phyloP scores from a whole-genome alignment of 805 yeast genomes.

The Yueomyces sinensis region DNA sequence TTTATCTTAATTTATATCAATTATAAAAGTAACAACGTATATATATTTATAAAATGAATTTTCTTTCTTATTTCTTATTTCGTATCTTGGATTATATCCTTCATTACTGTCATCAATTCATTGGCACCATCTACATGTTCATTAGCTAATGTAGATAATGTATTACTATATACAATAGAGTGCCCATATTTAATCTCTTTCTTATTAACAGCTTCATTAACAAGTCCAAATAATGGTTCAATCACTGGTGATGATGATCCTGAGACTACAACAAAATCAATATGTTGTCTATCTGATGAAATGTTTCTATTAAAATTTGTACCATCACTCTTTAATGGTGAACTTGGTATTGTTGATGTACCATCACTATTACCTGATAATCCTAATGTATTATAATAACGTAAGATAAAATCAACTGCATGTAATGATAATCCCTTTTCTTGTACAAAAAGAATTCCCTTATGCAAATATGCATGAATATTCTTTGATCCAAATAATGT shows the following conservation, averaged over 20 bases:
- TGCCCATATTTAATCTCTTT: slow-evolving; percentile 32
- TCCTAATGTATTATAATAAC: slow-evolving; percentile 20
- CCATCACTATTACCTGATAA: slow-evolving; percentile 16
- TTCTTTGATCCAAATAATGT: slow-evolving; percentile 52
- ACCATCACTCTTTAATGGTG: slow-evolving; percentile 1
- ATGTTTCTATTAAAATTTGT: background rate
- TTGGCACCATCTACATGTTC: slow-evolving; percentile 58
- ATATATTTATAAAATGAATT: too few species aligned
- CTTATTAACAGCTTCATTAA: slow-evolving; percentile 29
- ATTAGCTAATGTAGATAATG: slow-evolving; percentile 42
- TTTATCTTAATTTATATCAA: too few species aligned
- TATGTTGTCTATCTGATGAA: slow-evolving; percentile 9
- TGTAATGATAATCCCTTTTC: slow-evolving; percentile 43
- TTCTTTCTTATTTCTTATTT: too few species aligned
- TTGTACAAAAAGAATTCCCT: slow-evolving; percentile 59
- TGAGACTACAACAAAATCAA: slow-evolving; percentile 38
- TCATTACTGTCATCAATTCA: slow-evolving; percentile 44
- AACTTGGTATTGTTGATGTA: slow-evolving; percentile 12
- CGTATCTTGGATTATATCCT: slow-evolving; percentile 3
- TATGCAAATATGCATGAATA: slow-evolving; percentile 67
- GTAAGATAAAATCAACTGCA: slow-evolving; percentile 42
- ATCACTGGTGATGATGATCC: slow-evolving; percentile 58
- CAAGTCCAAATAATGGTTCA: slow-evolving; percentile 49
- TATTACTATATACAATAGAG: slow-evolving; percentile 47
- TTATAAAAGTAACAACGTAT: too few species aligned